These are phyloP conservation scores for Chenopodium berlandieri DNA, from an alignment of 148 eudicot genomes.

Conservation along the genomic window DNA sequence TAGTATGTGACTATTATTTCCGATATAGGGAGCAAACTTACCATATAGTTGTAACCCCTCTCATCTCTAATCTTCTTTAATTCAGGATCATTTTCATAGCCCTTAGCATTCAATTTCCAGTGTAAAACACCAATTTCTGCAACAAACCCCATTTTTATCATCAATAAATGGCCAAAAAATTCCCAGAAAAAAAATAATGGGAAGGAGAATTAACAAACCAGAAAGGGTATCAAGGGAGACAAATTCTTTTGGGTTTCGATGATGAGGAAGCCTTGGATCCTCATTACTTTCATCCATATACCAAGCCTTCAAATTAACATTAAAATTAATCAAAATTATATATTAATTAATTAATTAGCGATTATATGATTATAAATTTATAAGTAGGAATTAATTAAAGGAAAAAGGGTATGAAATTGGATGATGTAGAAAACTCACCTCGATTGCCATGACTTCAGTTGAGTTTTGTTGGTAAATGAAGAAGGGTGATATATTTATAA, in stretches of 20 bases:
- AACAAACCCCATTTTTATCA: not conserved
- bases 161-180: not conserved
- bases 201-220: constrained; percentile 29
- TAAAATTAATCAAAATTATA: not conserved
- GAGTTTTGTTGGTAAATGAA: not conserved
- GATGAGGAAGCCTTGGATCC: constrained; percentile 84
- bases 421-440: not conserved
- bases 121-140: constrained; percentile 68
- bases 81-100: constrained; percentile 72
- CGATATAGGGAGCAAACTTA: constrained; percentile 21
- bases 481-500: not conserved
- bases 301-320: constrained; percentile 54
- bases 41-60: constrained; percentile 77
- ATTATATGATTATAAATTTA: too few species aligned
- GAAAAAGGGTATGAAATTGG: not conserved
- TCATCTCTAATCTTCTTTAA: constrained; percentile 60
- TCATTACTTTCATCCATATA: constrained; percentile 72
- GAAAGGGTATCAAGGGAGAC: constrained; percentile 64
- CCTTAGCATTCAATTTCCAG: constrained; percentile 70
- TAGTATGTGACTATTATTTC: too few species aligned
- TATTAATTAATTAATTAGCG: too few species aligned
- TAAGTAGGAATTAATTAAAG: not conserved
- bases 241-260: constrained; percentile 52
- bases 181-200: not conserved
- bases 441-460: not conserved